phyloP scores from a whole-genome alignment of 768 basidiomycete species.

The Panus rudis region DNA sequence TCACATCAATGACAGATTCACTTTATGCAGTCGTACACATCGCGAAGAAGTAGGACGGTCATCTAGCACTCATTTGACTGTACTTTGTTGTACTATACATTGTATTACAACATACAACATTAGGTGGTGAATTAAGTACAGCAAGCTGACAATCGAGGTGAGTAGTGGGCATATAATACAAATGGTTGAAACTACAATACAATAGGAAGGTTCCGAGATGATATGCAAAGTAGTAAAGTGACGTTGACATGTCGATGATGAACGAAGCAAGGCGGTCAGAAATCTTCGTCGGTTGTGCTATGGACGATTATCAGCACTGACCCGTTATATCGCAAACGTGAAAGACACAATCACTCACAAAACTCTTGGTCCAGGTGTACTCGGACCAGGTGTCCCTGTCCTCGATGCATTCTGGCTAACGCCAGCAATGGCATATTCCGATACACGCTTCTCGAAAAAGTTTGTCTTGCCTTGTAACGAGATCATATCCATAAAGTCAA shows the following conservation, averaged over 20 bases:
- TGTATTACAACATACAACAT: too few relatives aligned
- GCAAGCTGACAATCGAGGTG: too few relatives aligned
- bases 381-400: slow-evolving; percentile 3
- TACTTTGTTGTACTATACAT: not conserved
- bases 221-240: too few relatives aligned
- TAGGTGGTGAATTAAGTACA: too few relatives aligned
- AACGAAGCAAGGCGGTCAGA: slow-evolving; percentile 19
- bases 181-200: not conserved
- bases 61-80: not conserved
- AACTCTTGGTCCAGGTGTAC: slow-evolving; percentile 11
- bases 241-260: too few relatives aligned
- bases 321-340: not conserved
- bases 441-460: slow-evolving; percentile 95
- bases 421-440: slow-evolving; percentile 69
- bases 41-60: slow-evolving; percentile 15
- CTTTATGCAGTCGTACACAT: slow-evolving; percentile 18
- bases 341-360: too few relatives aligned
- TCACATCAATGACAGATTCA: too few relatives aligned
- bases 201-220: not conserved
- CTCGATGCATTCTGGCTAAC: slow-evolving; percentile 28
- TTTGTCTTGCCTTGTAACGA: slow-evolving; percentile 95
- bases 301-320: not conserved
- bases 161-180: not conserved
- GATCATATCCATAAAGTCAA: slow-evolving; percentile 94
- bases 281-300: slow-evolving; percentile 37